A percentile compares a stretch with the other conserved stretches of the same genome.
phyloP scores from a whole-genome alignment of 2,329 filamentous ascomycete genomes.

The Chaetomium sp. region DNA sequence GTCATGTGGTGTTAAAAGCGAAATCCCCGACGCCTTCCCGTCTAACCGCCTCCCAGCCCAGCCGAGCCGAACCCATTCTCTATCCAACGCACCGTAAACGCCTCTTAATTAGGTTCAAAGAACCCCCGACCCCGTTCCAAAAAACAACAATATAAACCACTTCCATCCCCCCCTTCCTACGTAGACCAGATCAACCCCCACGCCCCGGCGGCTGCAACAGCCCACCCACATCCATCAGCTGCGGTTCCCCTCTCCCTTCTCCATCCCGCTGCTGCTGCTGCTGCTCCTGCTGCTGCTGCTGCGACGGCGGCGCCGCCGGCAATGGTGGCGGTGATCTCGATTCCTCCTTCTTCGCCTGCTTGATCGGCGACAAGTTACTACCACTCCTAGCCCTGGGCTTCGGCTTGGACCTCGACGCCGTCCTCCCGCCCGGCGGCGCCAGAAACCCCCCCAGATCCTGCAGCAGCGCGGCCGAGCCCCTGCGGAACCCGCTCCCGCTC shows the following conservation, averaged over 20 bases:
- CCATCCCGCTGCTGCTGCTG: background rate
- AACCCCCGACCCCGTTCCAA: background rate
- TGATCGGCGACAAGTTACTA: background rate
- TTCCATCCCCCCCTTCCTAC: background rate
- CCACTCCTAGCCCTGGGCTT: constrained; percentile 18
- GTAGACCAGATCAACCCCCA: background rate
- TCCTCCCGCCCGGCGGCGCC: constrained; percentile 43
- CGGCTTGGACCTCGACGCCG: background rate
- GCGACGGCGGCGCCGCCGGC: background rate
- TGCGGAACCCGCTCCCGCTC: constrained; percentile 48
- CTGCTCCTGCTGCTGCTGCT: too few species aligned
- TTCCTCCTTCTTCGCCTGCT: background rate
- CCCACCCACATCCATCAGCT: constrained; percentile 23
- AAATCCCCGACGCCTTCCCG: background rate
- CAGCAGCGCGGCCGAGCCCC: constrained; percentile 60
- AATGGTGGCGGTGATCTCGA: background rate
- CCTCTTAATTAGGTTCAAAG: background rate
- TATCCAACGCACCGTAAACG: background rate
- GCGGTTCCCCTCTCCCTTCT: background rate
- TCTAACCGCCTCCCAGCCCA: background rate
- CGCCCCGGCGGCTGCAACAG: constrained; percentile 1
- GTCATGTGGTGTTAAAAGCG: too few species aligned
- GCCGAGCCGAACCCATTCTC: background rate
- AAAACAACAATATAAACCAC: background rate
- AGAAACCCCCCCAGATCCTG: constrained; percentile 61